Percentiles rank a stretch among this genome's conserved stretches.
These are phyloP conservation scores for Tubosaeta sp. DNA, from an alignment of 768 basidiomycete species.

Conservation along the genomic window DNA sequence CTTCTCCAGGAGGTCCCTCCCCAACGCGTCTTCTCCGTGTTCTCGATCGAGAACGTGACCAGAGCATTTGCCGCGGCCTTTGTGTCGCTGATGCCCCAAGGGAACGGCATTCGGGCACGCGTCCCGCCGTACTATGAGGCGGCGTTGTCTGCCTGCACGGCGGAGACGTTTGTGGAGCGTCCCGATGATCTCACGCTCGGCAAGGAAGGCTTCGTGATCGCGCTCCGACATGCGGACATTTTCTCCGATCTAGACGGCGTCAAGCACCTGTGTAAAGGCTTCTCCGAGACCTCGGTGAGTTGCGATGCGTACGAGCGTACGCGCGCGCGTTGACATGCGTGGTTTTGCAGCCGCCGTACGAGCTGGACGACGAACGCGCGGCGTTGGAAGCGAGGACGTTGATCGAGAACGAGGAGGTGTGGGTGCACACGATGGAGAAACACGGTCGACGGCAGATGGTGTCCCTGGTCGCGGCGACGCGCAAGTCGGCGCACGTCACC, in stretches of 20 bases:
- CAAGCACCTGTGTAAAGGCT: constrained; percentile 47
- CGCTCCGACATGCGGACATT: constrained; percentile 32
- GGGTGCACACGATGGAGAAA: constrained; percentile 50
- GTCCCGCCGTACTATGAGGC: constrained; percentile 58
- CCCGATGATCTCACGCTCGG: background rate
- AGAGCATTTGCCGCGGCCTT: constrained; percentile 42
- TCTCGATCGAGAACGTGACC: constrained; percentile 48
- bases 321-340: background rate
- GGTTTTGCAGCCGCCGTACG: constrained; percentile 48
- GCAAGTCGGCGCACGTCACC: constrained; percentile 50
- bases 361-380: constrained; percentile 40
- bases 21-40: constrained; percentile 51
- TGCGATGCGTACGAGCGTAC: too few relatives aligned
- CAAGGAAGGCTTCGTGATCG: constrained; percentile 16
- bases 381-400: constrained; percentile 47
- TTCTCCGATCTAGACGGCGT: constrained; percentile 30
- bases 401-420: constrained; percentile 46
- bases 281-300: constrained; percentile 59
- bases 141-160: constrained; percentile 52
- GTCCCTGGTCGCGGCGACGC: constrained; percentile 63
- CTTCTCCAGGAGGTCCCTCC: constrained; percentile 11
- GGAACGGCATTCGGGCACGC: constrained; percentile 18
- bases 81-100: constrained; percentile 29
- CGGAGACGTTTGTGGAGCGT: constrained; percentile 29
- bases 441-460: constrained; percentile 40